These are phyloP conservation scores for Ogataea pignaliae DNA, from an alignment of 805 yeast genomes.

Conservation along the genomic window DNA sequence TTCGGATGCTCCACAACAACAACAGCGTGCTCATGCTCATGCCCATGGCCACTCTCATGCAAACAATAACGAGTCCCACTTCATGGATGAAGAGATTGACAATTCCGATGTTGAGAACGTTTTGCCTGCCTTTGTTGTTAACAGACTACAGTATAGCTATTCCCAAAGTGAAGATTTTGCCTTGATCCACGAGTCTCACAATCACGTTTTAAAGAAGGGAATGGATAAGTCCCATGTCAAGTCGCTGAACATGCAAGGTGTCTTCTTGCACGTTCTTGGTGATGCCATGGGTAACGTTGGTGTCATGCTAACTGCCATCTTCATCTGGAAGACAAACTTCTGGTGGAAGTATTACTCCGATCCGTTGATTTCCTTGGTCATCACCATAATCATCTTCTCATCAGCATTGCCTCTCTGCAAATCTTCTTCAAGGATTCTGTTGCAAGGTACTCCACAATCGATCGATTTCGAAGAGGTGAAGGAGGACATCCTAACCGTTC, in stretches of 20 bases:
- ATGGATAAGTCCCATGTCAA: constrained; percentile 32
- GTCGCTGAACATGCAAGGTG: constrained; percentile 97
- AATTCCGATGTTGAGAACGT: constrained; percentile 23
- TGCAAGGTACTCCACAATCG: constrained; percentile 90
- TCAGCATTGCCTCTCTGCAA: constrained; percentile 88
- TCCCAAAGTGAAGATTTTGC: constrained; percentile 8
- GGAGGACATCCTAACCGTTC: constrained; percentile 58
- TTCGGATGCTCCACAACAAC: neutral
- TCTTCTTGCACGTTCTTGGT: constrained; percentile 89
- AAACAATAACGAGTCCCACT: constrained; percentile 1
- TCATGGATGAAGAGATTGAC: constrained; percentile 7
- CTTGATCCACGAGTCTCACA: constrained; percentile 19
- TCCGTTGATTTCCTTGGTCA: constrained; percentile 79
- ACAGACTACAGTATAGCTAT: constrained; percentile 10
- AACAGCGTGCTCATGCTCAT: constrained; percentile 19
- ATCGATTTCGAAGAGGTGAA: constrained; percentile 73
- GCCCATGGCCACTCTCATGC: constrained; percentile 6
- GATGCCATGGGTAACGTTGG: constrained; percentile 96
- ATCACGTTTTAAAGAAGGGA: constrained; percentile 19
- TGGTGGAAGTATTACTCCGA: constrained; percentile 85
- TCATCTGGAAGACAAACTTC: constrained; percentile 91
- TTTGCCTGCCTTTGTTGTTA: constrained; percentile 26
- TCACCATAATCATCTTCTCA: constrained; percentile 83
- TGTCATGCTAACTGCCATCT: constrained; percentile 82
- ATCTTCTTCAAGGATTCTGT: constrained; percentile 77